Evolutionary conservation across 1,284 basidiomycete genomes (phyloP).

Genomic region (Papiliotrema terrestris): DNA sequence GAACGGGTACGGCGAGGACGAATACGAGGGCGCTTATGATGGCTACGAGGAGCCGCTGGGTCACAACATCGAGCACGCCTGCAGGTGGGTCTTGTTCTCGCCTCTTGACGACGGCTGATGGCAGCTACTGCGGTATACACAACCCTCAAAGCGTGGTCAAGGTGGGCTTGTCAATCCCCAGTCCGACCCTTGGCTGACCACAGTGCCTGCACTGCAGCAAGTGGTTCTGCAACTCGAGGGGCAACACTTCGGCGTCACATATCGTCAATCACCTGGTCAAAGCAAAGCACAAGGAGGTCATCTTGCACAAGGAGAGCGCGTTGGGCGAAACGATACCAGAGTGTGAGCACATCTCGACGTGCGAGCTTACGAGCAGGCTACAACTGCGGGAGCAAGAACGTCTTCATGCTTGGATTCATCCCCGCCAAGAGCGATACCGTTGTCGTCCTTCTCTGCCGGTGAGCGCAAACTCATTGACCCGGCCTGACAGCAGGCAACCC

Average conservation of each 20-base stretch:
- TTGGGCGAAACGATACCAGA: slow-evolving; percentile 97
- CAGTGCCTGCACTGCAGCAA: slow-evolving; percentile 87
- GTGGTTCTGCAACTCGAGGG: slow-evolving; percentile 99
- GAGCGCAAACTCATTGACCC: slow-evolving; percentile 32
- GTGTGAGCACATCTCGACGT: slow-evolving; percentile 51
- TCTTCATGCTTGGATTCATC: slow-evolving; percentile 98
- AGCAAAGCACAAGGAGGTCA: slow-evolving; percentile 98
- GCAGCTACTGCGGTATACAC: slow-evolving; percentile 97
- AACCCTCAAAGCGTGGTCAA: slow-evolving; percentile 96
- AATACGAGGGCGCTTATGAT: slow-evolving; percentile 77
- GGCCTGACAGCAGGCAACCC: slow-evolving; percentile 66
- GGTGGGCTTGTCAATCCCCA: slow-evolving; percentile 19
- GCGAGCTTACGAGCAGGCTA: slow-evolving; percentile 55
- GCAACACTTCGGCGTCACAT: slow-evolving; percentile 95
- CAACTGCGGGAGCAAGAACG: slow-evolving; percentile 99
- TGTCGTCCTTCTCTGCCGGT: slow-evolving; percentile 96
- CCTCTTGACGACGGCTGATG: neutral
- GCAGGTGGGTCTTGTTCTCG: slow-evolving; percentile 67
- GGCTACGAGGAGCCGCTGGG: slow-evolving; percentile 83
- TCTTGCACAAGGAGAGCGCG: slow-evolving; percentile 89
- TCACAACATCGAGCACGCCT: slow-evolving; percentile 81
- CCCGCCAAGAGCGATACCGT: slow-evolving; percentile 99
- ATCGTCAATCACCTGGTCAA: slow-evolving; percentile 99
- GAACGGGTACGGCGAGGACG: slow-evolving; percentile 30
- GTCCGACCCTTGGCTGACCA: neutral